These are phyloP conservation scores for Murraya paniculata DNA, from an alignment of 345 rosid species.

Conservation along the genomic window DNA sequence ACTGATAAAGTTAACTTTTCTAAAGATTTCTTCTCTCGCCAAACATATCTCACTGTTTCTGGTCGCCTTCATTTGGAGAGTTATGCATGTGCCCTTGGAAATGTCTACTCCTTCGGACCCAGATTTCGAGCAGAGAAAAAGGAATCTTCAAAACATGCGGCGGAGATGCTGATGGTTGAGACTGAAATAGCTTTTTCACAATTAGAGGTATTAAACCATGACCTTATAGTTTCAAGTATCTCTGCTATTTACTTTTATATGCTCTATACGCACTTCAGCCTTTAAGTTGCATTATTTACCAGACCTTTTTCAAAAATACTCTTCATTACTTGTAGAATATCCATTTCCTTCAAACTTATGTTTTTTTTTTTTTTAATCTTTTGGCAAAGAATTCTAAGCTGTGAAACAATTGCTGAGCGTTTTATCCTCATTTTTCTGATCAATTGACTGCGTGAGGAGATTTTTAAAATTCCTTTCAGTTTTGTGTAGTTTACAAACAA, in stretches of 20 bases:
- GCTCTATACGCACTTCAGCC: background rate
- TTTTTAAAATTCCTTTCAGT: background rate
- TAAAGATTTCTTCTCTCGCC: slow-evolving; percentile 59
- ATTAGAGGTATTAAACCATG: slow-evolving; percentile 50
- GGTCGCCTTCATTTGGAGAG: slow-evolving; percentile 89
- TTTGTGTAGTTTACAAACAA: background rate
- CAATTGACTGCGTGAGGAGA: background rate
- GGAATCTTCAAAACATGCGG: slow-evolving; percentile 45
- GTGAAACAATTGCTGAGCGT: background rate
- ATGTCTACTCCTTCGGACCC: slow-evolving; percentile 87
- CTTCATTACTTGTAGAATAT: background rate
- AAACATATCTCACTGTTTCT: slow-evolving; percentile 57
- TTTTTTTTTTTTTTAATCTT: too few species aligned
- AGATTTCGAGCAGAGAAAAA: slow-evolving; percentile 62
- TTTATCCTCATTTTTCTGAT: background rate
- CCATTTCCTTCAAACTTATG: background rate
- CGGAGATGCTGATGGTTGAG: slow-evolving; percentile 88
- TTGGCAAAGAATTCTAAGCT: background rate
- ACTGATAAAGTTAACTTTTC: slow-evolving; percentile 32
- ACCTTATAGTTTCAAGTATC: background rate
- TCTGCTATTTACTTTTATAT: background rate
- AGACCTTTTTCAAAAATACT: background rate
- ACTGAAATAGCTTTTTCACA: slow-evolving; percentile 76
- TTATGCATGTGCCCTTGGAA: slow-evolving; percentile 85
- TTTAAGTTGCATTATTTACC: background rate